These are phyloP conservation scores for Neonothopanus nambi DNA, from an alignment of 1,284 basidiomycete genomes.

Conservation along the genomic window DNA sequence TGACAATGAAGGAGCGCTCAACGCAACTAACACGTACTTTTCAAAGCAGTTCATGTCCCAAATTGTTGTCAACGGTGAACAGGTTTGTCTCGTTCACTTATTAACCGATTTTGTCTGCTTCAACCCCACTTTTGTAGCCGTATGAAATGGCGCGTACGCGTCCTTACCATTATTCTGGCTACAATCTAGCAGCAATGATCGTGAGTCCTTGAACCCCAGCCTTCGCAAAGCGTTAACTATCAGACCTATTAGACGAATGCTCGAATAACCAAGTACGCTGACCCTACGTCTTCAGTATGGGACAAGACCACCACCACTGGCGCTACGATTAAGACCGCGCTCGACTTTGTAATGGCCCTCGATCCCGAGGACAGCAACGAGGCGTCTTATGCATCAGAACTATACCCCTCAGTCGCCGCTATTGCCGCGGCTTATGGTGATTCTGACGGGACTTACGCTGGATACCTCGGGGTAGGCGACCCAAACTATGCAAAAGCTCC, in stretches of 20 bases:
- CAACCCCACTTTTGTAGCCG: no score
- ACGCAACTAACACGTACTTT: no score
- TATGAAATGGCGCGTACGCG: no score
- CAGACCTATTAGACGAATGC: constrained; percentile 49
- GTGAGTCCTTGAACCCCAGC: no score
- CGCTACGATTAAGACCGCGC: constrained; percentile 52
- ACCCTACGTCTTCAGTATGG: constrained; percentile 45
- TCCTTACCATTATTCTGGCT: no score
- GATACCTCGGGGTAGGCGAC: constrained; percentile 29
- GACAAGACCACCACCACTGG: constrained; percentile 46
- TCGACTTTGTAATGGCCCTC: constrained; percentile 39
- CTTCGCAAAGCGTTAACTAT: no score
- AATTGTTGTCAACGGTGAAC: no score
- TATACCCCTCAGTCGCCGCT: constrained; percentile 34
- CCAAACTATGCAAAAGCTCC: constrained; percentile 29
- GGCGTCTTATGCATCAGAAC: constrained; percentile 24
- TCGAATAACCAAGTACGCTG: constrained; percentile 46
- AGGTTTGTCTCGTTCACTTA: no score
- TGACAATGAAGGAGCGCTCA: no score
- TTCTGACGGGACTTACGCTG: constrained; percentile 33
- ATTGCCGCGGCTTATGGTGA: constrained; percentile 41
- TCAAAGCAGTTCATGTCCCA: no score
- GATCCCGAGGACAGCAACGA: constrained; percentile 14
- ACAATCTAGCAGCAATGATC: no score
- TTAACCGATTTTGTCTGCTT: no score